These are phyloP conservation scores for Aquanectria penicillioides DNA, from an alignment of 2,329 filamentous ascomycete genomes.

Conservation along the genomic window DNA sequence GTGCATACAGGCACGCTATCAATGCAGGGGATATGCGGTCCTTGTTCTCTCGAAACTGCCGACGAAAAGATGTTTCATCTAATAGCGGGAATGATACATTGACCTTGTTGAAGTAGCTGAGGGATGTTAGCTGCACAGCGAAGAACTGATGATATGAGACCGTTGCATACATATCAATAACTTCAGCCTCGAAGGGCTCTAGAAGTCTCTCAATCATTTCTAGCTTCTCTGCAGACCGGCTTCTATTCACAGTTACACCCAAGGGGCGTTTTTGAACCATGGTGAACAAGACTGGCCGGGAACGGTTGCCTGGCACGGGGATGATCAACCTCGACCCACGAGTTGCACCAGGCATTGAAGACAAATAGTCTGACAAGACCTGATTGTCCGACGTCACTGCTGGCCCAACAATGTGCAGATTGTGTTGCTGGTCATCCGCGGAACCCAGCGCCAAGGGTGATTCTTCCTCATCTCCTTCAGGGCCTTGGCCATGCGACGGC, in stretches of 20 bases:
- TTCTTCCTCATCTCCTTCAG: constrained; percentile 31
- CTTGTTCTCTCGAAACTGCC: constrained; percentile 55
- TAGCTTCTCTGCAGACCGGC: constrained; percentile 56
- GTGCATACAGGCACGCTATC: constrained; percentile 66
- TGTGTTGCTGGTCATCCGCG: constrained; percentile 51
- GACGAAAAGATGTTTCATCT: constrained; percentile 63
- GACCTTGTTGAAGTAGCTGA: constrained; percentile 48
- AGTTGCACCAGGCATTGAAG: constrained; percentile 43
- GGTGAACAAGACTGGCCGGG: constrained; percentile 57
- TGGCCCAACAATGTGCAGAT: constrained; percentile 67
- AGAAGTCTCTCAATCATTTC: constrained; percentile 68
- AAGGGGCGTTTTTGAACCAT: constrained; percentile 58
- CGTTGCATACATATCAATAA: constrained; percentile 57
- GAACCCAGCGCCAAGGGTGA: constrained; percentile 43
- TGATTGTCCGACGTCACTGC: constrained; percentile 69
- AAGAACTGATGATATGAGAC: neutral
- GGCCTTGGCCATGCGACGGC: constrained; percentile 2
- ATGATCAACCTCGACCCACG: constrained; percentile 44
- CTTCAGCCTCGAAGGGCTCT: constrained; percentile 61
- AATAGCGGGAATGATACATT: constrained; percentile 71
- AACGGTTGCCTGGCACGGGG: constrained; percentile 44
- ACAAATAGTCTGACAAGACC: constrained; percentile 67
- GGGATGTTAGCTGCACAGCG: constrained; percentile 3
- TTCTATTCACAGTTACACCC: constrained; percentile 50
- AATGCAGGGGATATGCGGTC: constrained; percentile 65